Evolutionary conservation across 116 monocot genomes (phyloP).

Genomic region (Trichopus zeylanicus): DNA sequence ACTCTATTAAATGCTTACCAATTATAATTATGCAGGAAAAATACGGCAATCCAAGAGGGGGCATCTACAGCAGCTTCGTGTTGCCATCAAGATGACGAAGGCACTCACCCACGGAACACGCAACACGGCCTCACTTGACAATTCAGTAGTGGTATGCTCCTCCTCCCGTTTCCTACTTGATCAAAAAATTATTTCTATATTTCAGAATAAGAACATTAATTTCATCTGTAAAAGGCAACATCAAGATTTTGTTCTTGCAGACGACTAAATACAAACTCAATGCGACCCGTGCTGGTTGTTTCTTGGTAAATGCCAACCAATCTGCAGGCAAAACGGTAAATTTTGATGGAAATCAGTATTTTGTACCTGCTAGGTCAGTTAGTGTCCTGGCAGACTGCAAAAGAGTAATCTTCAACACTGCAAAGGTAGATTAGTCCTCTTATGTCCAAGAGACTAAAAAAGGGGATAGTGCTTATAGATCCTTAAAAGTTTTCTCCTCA

Average conservation of each 20-base stretch:
- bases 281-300: slow-evolving; percentile 9
- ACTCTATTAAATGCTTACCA: too few relatives aligned
- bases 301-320: slow-evolving; percentile 16
- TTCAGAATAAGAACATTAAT: background rate
- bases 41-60: slow-evolving; percentile 43
- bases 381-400: slow-evolving; percentile 30
- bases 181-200: background rate
- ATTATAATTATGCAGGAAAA: slow-evolving; percentile 29
- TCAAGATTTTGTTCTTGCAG: too few relatives aligned
- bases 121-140: slow-evolving; percentile 4
- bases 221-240: background rate
- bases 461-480: background rate
- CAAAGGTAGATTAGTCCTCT: slow-evolving; percentile 20
- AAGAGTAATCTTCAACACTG: slow-evolving; percentile 28
- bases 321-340: slow-evolving; percentile 4
- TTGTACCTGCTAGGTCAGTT: slow-evolving; percentile 27
- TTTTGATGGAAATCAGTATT: slow-evolving; percentile 11
- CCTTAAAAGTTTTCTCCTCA: background rate
- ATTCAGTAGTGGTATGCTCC: slow-evolving; percentile 10
- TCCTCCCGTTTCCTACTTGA: background rate
- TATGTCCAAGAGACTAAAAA: background rate
- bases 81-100: slow-evolving; percentile 21
- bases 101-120: slow-evolving; percentile 17
- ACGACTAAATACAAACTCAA: slow-evolving; percentile 15
- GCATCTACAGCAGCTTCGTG: slow-evolving; percentile 40